Evolutionary conservation across 2,329 filamentous ascomycete species (phyloP), one percentile per base, ranked within the genome.

Genomic region (Elsinoe batatas): DNA sequence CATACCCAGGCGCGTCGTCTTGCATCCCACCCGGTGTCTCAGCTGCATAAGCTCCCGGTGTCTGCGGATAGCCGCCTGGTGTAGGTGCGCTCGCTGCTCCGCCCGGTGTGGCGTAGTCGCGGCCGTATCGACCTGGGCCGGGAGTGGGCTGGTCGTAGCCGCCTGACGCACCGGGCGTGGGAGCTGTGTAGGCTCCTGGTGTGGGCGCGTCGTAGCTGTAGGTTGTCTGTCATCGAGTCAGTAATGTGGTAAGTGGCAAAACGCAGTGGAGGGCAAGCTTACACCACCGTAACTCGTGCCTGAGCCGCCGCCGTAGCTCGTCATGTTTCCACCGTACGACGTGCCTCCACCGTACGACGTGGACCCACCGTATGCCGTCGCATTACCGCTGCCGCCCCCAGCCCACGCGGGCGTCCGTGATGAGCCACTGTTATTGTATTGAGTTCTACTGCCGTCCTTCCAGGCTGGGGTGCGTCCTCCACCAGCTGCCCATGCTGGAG

Each of bases 291-390:
- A 64, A 64, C 53, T 68, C 61, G 61, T 71, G 59, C 70, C 68
- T 22, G 18, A 18, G 18, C 40, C 47, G 17, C 76, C 76, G 53
- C 89, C 74, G 53, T 76, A 76, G n/a, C 69, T 66, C 8, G 74
- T 76, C 35, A 22, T 22, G 22, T 63, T 63, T 13, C 69, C 67
- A 20, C 72, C 89, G 63, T 95, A 94, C 1, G 68, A 65, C 7
- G 74, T 76, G 32, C 63, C 64, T 12, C 69, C 67, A 17, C 72
- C 89, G 63, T 95, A 94, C 1, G 88, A 82, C 13, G 88, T 83
- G 67, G 63, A 60, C n/a, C 72, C 71, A 35, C 73, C 72, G 58
- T 76, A 75, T 2, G 71, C 64, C 15, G 74, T 77, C 38, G 67
- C 64, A 33, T 65, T 67, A 17, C 72, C 72, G 8, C 8, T 30